phyloP scores from a whole-genome alignment of 2,329 filamentous ascomycete species.

The Ophiostoma angusticollis region DNA sequence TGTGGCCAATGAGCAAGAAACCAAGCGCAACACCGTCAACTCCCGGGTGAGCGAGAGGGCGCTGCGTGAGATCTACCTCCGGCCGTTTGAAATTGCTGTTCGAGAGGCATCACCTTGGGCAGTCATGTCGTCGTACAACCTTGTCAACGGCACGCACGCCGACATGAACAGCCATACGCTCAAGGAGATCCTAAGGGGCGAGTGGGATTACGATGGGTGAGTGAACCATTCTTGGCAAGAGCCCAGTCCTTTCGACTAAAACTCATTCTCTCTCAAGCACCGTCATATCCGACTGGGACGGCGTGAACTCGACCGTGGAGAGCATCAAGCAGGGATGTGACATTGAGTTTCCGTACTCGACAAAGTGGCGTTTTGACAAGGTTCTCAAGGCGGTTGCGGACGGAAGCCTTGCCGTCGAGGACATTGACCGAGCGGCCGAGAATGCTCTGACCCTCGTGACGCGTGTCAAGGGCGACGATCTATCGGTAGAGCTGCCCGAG shows the following conservation, averaged over 20 bases:
- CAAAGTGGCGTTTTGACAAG: constrained; percentile 44
- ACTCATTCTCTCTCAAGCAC: too few species aligned
- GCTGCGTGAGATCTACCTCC: constrained; percentile 58
- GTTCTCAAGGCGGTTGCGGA: constrained; percentile 38
- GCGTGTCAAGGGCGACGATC: constrained; percentile 46
- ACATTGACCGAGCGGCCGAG: constrained; percentile 45
- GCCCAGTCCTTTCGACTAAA: neutral
- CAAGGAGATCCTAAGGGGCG: constrained; percentile 44
- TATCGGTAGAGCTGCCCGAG: constrained; percentile 44
- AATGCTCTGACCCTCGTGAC: constrained; percentile 48
- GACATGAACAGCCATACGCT: constrained; percentile 43
- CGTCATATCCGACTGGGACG: constrained; percentile 48
- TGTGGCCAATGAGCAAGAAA: constrained; percentile 63
- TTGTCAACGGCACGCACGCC: constrained; percentile 50
- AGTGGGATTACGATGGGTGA: constrained; percentile 51
- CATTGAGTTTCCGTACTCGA: constrained; percentile 44
- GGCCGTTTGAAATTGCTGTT: constrained; percentile 61
- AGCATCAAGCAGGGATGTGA: constrained; percentile 43
- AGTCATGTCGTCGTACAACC: constrained; percentile 56
- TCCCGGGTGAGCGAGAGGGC: constrained; percentile 51
- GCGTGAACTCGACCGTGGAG: constrained; percentile 42
- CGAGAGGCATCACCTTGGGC: constrained; percentile 57
- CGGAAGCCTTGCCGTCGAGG: constrained; percentile 32
- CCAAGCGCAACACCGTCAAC: constrained; percentile 50
- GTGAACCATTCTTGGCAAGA: constrained; percentile 6